Evolutionary conservation across 495 filamentous ascomycete species (phyloP).

Genomic region (Bombardia bombarda): DNA sequence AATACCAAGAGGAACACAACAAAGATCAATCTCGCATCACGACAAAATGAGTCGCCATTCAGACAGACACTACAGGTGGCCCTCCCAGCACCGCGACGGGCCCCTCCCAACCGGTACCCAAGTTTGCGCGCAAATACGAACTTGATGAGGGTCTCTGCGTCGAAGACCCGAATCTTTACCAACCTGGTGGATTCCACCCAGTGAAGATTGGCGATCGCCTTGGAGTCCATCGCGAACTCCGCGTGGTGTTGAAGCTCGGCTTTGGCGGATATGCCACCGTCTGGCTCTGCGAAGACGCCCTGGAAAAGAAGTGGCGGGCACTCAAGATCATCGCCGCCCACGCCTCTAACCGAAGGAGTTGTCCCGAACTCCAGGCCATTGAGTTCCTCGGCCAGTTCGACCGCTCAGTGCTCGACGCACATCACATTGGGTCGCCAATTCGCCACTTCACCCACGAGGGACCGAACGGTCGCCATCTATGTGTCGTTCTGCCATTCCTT

Average conservation of each 20-base stretch:
- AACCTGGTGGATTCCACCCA: too few relatives aligned
- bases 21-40: too few relatives aligned
- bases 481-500: conserved; percentile 22
- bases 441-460: conserved; percentile 31
- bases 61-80: too few relatives aligned
- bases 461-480: conserved; percentile 31
- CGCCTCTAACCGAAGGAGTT: not conserved
- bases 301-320: conserved; percentile 13
- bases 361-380: not conserved
- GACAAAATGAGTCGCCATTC: too few relatives aligned
- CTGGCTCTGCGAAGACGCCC: conserved; percentile 46
- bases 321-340: conserved; percentile 12
- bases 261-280: conserved; percentile 44
- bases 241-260: conserved; percentile 47
- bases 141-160: too few relatives aligned
- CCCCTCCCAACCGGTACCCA: too few relatives aligned
- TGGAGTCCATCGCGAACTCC: conserved; percentile 28
- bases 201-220: conserved; percentile 37
- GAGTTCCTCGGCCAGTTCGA: not conserved
- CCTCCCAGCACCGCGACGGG: too few relatives aligned
- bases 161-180: too few relatives aligned
- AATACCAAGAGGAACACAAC: too few relatives aligned
- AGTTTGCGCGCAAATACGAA: too few relatives aligned
- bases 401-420: not conserved
- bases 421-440: conserved; percentile 13